phyloP scores from a whole-genome alignment of 2,329 filamentous ascomycete genomes.

The Didymella lethalis region DNA sequence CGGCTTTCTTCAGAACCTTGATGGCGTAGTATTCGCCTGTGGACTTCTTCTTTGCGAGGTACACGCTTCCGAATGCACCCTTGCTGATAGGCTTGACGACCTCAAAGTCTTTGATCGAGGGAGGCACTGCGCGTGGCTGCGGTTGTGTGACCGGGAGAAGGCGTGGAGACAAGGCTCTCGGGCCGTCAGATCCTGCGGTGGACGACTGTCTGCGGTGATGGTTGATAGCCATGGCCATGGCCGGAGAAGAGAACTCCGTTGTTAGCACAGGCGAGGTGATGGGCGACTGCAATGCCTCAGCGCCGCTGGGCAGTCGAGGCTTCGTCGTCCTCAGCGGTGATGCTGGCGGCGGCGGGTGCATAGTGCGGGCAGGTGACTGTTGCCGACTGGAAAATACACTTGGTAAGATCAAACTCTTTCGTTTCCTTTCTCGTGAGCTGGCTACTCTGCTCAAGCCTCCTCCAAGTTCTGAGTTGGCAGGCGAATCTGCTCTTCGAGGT shows the following conservation, averaged over 20 bases:
- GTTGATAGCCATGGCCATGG: conserved; percentile 62
- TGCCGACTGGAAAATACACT: conserved; percentile 81
- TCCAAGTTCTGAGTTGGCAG: conserved; percentile 72
- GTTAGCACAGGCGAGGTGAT: conserved; percentile 89
- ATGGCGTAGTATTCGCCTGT: conserved; percentile 99
- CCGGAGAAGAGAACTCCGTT: conserved; percentile 81
- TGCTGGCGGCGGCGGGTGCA: conserved; percentile 68
- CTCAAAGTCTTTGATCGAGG: conserved; percentile 98
- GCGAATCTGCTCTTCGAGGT: conserved; percentile 82
- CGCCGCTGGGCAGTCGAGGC: conserved; percentile 69
- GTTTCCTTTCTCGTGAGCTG: conserved; percentile 82
- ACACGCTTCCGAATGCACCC: conserved; percentile 96
- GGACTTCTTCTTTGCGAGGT: conserved; percentile 97
- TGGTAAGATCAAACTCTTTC: conserved; percentile 84
- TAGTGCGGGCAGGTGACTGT: conserved; percentile 83
- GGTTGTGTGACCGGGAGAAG: conserved; percentile 79
- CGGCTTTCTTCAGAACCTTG: conserved; percentile 98
- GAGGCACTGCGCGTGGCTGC: conserved; percentile 86
- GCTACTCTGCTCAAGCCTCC: conserved; percentile 72
- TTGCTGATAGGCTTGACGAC: conserved; percentile 99
- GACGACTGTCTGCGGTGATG: conserved; percentile 93
- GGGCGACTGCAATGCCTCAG: conserved; percentile 78
- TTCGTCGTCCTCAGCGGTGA: conserved; percentile 88
- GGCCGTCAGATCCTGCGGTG: conserved; percentile 75
- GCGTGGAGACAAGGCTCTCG: conserved; percentile 80